phyloP scores from a whole-genome alignment of 2,329 filamentous ascomycete genomes.

The Trichoderma koningiopsis region DNA sequence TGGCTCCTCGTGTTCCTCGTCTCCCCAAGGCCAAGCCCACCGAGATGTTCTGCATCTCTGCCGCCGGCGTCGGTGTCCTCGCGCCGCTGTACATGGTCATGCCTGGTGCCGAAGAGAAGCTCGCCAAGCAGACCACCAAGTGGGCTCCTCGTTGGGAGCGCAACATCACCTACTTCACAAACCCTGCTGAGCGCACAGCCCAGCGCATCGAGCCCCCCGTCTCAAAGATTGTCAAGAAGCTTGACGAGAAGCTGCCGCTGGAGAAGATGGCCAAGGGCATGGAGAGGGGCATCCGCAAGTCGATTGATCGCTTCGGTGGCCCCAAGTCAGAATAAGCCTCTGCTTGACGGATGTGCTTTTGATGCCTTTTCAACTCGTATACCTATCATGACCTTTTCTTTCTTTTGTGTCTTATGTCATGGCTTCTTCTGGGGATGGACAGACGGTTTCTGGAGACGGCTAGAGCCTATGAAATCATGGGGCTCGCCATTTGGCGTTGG shows the following conservation, averaged over 20 bases:
- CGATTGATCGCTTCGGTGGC: constrained; percentile 45
- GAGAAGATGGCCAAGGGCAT: constrained; percentile 53
- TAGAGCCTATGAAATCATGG: constrained; percentile 17
- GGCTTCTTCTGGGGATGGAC: neutral
- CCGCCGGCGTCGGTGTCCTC: constrained; percentile 56
- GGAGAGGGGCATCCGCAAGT: constrained; percentile 50
- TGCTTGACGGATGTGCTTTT: neutral
- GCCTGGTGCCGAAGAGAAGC: constrained; percentile 57
- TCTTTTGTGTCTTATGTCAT: neutral
- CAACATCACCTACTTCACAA: constrained; percentile 56
- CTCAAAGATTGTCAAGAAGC: constrained; percentile 47
- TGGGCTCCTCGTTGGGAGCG: constrained; percentile 64
- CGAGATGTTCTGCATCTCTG: constrained; percentile 56
- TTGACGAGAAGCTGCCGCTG: constrained; percentile 52
- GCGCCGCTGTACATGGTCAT: constrained; percentile 60
- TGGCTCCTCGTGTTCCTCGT: constrained; percentile 49
- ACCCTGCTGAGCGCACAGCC: constrained; percentile 50
- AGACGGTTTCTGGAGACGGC: constrained; percentile 17
- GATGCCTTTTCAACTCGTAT: neutral
- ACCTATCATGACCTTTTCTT: neutral
- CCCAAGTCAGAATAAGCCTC: constrained; percentile 30
- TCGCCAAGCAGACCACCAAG: constrained; percentile 56
- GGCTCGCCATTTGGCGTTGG: constrained; percentile 24
- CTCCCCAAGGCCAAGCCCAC: constrained; percentile 52
- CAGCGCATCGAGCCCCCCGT: constrained; percentile 54